These are phyloP conservation scores for Suillus lakei DNA, from an alignment of 768 basidiomycete genomes.

Conservation along the genomic window DNA sequence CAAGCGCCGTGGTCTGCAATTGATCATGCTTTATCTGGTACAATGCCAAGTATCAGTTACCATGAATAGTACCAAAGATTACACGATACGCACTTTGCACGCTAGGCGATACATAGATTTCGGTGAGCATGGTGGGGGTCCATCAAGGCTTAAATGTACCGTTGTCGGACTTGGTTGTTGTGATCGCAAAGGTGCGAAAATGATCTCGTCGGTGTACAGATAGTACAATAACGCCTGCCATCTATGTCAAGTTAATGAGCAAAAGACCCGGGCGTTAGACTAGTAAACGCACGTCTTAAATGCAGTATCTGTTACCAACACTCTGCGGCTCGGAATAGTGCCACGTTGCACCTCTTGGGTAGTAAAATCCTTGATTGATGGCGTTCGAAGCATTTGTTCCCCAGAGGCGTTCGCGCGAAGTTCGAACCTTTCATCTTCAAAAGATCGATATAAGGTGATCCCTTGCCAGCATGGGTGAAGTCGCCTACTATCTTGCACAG, in stretches of 20 bases:
- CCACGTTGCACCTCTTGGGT: not conserved
- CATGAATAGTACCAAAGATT: not conserved
- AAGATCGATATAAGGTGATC: not conserved
- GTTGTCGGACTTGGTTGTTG: conserved; percentile 6
- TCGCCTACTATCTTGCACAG: not conserved
- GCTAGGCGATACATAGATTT: conserved; percentile 46
- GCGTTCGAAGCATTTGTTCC: not conserved
- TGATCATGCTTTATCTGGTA: conserved; percentile 21
- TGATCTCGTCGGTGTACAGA: conserved; percentile 36
- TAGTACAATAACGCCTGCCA: conserved; percentile 39
- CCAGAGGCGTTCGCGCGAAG: not conserved
- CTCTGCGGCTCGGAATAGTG: not conserved
- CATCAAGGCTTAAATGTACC: not conserved
- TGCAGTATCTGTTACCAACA: conserved; percentile 16
- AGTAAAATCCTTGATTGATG: not conserved
- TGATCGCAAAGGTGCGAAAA: conserved; percentile 31
- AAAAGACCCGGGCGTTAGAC: not conserved
- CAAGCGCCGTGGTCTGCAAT: conserved; percentile 23
- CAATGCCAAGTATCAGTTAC: not conserved
- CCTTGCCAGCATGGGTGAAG: not conserved
- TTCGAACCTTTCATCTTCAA: not conserved
- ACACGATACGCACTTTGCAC: conserved; percentile 28
- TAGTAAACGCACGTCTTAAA: conserved; percentile 11
- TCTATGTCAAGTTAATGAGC: conserved; percentile 21
- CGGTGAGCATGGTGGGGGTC: conserved; percentile 28